phyloP scores from a whole-genome alignment of 805 yeast genomes.

The Myxozyma monticola region DNA sequence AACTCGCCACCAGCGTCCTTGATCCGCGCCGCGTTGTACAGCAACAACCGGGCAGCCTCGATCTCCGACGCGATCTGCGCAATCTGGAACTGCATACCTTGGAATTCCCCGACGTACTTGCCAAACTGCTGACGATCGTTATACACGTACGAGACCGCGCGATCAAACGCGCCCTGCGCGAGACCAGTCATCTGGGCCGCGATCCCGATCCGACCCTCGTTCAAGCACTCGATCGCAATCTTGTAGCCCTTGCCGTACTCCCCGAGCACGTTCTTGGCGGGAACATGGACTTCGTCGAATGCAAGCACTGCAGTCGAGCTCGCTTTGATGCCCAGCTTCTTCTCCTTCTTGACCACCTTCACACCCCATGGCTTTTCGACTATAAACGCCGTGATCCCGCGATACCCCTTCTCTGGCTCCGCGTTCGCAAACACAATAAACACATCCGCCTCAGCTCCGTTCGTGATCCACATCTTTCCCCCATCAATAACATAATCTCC shows the following conservation, averaged over 20 bases:
- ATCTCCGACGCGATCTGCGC: slow-evolving; percentile 48
- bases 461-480: slow-evolving; percentile 50
- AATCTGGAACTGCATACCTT: slow-evolving; percentile 50
- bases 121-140: slow-evolving; percentile 48
- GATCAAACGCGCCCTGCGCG: slow-evolving; percentile 47
- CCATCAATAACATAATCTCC: slow-evolving; percentile 45
- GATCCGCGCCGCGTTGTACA: slow-evolving; percentile 49
- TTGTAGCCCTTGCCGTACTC: slow-evolving; percentile 48
- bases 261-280: slow-evolving; percentile 45
- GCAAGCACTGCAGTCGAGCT: slow-evolving; percentile 46
- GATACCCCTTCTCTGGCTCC: slow-evolving; percentile 46
- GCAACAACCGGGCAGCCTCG: slow-evolving; percentile 46
- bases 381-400: slow-evolving; percentile 48
- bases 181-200: slow-evolving; percentile 50
- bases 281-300: slow-evolving; percentile 45
- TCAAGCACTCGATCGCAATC: slow-evolving; percentile 46
- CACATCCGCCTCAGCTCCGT: slow-evolving; percentile 46
- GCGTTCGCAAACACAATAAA: slow-evolving; percentile 46
- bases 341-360: slow-evolving; percentile 46
- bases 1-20: slow-evolving; percentile 45
- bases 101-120: slow-evolving; percentile 45
- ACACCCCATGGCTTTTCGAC: slow-evolving; percentile 46
- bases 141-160: slow-evolving; percentile 43
- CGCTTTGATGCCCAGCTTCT: slow-evolving; percentile 47
- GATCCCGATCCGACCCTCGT: slow-evolving; percentile 49